phyloP scores from a whole-genome alignment of 768 basidiomycete species.

The Suillus paluster region DNA sequence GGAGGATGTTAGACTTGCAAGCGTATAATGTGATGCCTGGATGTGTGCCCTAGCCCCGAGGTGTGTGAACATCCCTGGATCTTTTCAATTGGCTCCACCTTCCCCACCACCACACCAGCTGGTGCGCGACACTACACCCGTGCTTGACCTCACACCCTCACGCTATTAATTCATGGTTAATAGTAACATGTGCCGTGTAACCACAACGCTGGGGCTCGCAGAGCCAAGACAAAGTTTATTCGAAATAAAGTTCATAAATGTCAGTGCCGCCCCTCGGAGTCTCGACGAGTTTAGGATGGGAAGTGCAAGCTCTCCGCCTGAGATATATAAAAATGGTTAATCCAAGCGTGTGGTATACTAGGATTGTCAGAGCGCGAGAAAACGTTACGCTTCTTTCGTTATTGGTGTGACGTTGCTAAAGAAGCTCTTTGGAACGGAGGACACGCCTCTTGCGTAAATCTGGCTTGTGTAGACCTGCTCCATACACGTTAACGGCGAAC shows the following conservation, averaged over 20 bases:
- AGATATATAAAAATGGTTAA: constrained; percentile 1
- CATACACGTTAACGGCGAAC: background rate
- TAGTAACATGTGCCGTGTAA: background rate
- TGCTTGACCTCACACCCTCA: background rate
- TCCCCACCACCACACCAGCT: background rate
- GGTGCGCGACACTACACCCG: background rate
- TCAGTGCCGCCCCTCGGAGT: background rate
- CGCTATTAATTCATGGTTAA: background rate
- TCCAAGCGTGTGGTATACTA: background rate
- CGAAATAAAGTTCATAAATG: background rate
- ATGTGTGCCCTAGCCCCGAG: no score
- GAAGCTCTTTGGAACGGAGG: constrained; percentile 69
- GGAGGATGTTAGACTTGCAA: no score
- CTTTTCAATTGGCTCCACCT: background rate
- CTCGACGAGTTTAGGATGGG: background rate
- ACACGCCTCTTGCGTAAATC: constrained; percentile 92
- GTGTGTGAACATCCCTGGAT: no score
- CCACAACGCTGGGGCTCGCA: background rate
- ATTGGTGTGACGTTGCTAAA: constrained; percentile 30
- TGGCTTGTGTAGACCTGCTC: constrained; percentile 78
- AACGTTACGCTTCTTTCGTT: constrained; percentile 13
- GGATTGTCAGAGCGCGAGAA: background rate
- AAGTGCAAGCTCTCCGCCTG: background rate
- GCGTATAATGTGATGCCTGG: no score
- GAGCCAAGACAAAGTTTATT: background rate